Evolutionary conservation across 2,329 filamentous ascomycete genomes (phyloP).

Genomic region (Penicillium sp.): DNA sequence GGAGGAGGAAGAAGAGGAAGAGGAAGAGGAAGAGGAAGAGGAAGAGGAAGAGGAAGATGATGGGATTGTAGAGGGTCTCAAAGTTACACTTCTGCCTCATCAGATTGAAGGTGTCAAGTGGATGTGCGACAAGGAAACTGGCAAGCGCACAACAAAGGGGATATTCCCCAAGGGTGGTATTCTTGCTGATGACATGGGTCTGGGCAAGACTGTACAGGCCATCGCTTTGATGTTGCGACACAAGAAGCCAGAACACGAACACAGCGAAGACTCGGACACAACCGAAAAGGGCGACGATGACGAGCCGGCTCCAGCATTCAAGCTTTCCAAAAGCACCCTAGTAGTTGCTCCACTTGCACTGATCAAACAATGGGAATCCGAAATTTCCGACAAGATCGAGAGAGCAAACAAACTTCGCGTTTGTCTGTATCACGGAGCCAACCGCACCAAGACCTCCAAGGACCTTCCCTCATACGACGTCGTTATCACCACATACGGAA

Average conservation of each 20-base stretch:
- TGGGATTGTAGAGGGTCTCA: slow-evolving; percentile 69
- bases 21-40: slow-evolving; percentile 37
- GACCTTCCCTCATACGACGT: slow-evolving; percentile 84
- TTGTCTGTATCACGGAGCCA: slow-evolving; percentile 83
- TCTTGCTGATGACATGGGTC: slow-evolving; percentile 88
- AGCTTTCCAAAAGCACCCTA: slow-evolving; percentile 68
- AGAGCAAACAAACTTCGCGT: slow-evolving; percentile 67
- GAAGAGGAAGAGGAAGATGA: slow-evolving; percentile 53
- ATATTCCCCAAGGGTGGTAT: slow-evolving; percentile 86
- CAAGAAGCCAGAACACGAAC: slow-evolving; percentile 55
- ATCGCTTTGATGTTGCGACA: slow-evolving; percentile 84
- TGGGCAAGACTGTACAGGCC: slow-evolving; percentile 93
- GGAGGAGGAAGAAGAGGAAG: slow-evolving; percentile 28
- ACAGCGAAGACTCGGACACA: slow-evolving; percentile 29
- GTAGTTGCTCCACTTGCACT: slow-evolving; percentile 89
- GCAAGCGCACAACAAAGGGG: slow-evolving; percentile 71
- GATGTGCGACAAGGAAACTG: slow-evolving; percentile 91
- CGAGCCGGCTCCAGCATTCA: slow-evolving; percentile 62
- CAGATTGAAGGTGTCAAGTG: slow-evolving; percentile 90
- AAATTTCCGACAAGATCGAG: slow-evolving; percentile 77
- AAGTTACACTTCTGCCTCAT: slow-evolving; percentile 83
- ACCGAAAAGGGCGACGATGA: slow-evolving; percentile 34
- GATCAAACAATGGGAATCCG: slow-evolving; percentile 94
- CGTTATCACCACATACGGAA: slow-evolving; percentile 95
- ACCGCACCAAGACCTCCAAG: slow-evolving; percentile 69